phyloP scores from a whole-genome alignment of 176 grass and related monocot genomes.

The Themeda triandra region DNA sequence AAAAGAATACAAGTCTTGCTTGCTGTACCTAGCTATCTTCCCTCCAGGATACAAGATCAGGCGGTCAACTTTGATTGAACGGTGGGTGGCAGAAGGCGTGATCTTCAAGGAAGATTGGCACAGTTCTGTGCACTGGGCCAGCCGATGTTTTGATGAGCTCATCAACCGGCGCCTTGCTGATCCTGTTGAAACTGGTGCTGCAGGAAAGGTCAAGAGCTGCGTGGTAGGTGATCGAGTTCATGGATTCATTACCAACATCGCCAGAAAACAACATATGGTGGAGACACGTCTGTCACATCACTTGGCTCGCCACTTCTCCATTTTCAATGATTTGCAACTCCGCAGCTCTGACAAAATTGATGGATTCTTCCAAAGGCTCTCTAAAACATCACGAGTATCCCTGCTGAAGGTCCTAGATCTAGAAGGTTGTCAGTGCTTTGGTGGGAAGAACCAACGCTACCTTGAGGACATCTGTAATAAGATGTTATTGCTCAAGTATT shows the following conservation, averaged over 20 bases:
- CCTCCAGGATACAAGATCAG: not conserved
- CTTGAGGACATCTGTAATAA: slow-evolving; percentile 10
- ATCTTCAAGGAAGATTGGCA: slow-evolving; percentile 14
- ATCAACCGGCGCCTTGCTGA: not conserved
- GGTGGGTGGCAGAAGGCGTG: not conserved
- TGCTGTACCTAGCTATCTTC: slow-evolving; percentile 24
- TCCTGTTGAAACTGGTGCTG: not conserved
- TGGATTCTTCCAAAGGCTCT: not conserved
- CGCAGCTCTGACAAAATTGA: not conserved
- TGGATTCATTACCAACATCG: not conserved
- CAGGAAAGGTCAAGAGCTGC: slow-evolving; percentile 23
- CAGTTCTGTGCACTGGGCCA: not conserved
- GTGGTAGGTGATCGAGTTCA: not conserved
- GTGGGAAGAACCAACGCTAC: not conserved
- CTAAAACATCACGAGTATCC: not conserved
- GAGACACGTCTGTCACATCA: slow-evolving; percentile 12
- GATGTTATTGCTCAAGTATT: slow-evolving; percentile 30
- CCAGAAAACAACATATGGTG: not conserved
- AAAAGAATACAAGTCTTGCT: not conserved
- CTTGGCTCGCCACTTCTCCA: slow-evolving; percentile 26
- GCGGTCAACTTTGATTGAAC: not conserved
- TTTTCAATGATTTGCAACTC: slow-evolving; percentile 13
- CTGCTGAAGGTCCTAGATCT: slow-evolving; percentile 31
- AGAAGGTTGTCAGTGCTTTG: not conserved
- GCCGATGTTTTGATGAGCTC: slow-evolving; percentile 1